Evolutionary conservation across 208 protist genomes (phyloP), one percentile per base, ranked within the genome.

Genomic region (Angomonas deanei): DNA sequence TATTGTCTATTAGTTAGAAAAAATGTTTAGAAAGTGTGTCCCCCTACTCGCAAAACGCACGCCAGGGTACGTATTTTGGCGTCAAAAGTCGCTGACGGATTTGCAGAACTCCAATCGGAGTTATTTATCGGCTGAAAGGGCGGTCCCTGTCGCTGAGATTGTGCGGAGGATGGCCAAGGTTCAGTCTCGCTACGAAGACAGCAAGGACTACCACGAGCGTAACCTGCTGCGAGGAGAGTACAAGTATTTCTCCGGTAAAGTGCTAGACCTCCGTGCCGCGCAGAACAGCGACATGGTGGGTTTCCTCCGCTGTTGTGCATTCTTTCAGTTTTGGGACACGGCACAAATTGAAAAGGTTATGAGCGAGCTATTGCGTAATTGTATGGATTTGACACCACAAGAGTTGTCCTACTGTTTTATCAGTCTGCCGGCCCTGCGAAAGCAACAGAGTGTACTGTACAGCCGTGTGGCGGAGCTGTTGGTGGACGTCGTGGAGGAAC

Each of bases 171-270:
- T 96, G 91, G 70, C 78, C 5, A 77, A 80, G 11, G 81, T 94
- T 24, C 83, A 85, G 73, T 68, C 75, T 23, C 79, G 82, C 62
- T 94, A 94, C 69, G 59, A 88, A 42, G 81, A 71, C 48, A 90
- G 84, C 2, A 61, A 53, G 1, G 91, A 96, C 72, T 85, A 80
- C 47, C 84, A 93, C 64, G 88, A 94, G 68, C 78, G 79, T 33
- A 90, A 68, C 49, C 66, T 96, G 4, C 78, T 96, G n/a, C 78
- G 86, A 0, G 91, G 91, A 10, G 91, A 96, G 77, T 96, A 96
- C 86, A 96, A 96, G 78, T 96, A 94, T 70, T 96, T 93, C 68
- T 91, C 76, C n/a, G 91, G 91, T 0, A 96, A 96, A 68, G 63
- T 88, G 39, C 91, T 85, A 63, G 86, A 94, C 63, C 52, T 88